Evolutionary conservation across 768 basidiomycete species (phyloP).

Genomic region (Wakefieldia striispora): DNA sequence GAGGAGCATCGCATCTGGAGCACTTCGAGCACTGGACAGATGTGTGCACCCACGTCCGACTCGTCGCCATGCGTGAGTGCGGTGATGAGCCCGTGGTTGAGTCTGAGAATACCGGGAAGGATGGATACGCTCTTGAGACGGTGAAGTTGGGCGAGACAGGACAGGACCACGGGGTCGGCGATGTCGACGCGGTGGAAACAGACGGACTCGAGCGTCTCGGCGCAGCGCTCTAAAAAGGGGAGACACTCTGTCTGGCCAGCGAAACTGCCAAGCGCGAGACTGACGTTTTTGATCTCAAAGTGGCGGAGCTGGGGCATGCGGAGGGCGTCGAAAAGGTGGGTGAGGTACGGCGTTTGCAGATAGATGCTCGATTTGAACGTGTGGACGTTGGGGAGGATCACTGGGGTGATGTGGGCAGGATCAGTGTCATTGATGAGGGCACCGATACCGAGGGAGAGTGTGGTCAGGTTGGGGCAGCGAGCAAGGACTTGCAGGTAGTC

Average conservation of each 20-base stretch:
- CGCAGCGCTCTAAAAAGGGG: slow-evolving; percentile 25
- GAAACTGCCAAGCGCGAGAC: slow-evolving; percentile 26
- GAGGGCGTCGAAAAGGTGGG: slow-evolving; percentile 25
- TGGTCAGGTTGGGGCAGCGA: slow-evolving; percentile 25
- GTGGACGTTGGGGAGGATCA: slow-evolving; percentile 28
- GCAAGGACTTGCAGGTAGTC: slow-evolving; percentile 27
- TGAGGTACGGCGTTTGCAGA: slow-evolving; percentile 26
- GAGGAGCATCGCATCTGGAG: slow-evolving; percentile 28
- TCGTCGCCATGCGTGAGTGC: slow-evolving; percentile 14
- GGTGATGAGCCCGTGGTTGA: slow-evolving; percentile 30
- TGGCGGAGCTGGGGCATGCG: slow-evolving; percentile 23
- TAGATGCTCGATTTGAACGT: slow-evolving; percentile 28
- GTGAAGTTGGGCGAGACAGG: slow-evolving; percentile 21
- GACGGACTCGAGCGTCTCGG: slow-evolving; percentile 28
- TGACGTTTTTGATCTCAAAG: slow-evolving; percentile 30
- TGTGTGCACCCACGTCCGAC: not conserved
- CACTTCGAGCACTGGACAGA: slow-evolving; percentile 25
- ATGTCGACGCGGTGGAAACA: slow-evolving; percentile 25
- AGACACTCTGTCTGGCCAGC: slow-evolving; percentile 27
- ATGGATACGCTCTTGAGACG: slow-evolving; percentile 17
- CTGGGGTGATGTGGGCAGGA: slow-evolving; percentile 10
- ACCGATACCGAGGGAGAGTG: slow-evolving; percentile 29
- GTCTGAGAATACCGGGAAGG: slow-evolving; percentile 29
- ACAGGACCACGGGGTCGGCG: slow-evolving; percentile 14
- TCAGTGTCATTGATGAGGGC: slow-evolving; percentile 16